Percentiles rank a stretch among this genome's conserved stretches.
phyloP scores from a whole-genome alignment of 169 alveolate genomes.

The Babesia ovata region DNA sequence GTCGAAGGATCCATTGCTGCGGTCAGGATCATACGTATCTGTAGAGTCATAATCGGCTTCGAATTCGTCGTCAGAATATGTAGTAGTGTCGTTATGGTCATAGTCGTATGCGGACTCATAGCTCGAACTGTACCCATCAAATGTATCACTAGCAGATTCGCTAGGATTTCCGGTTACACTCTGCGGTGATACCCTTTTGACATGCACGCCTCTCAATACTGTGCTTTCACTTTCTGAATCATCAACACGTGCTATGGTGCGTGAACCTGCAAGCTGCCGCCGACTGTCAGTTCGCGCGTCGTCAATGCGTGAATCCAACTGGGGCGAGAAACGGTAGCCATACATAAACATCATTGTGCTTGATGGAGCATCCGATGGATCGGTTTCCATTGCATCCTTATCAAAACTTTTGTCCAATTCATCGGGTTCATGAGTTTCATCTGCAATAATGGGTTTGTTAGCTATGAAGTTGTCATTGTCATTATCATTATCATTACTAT shows the following conservation, averaged over 20 bases:
- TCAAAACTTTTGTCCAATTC: neutral
- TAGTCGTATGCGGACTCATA: neutral
- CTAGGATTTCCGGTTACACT: neutral
- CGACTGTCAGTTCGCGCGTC: too few relatives aligned
- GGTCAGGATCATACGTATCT: neutral
- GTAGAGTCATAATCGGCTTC: neutral
- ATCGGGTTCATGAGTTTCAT: too few relatives aligned
- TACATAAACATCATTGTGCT: neutral
- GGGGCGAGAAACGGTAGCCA: conserved; percentile 13
- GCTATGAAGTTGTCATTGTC: too few relatives aligned
- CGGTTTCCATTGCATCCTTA: neutral
- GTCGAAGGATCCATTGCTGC: neutral
- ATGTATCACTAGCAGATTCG: too few relatives aligned
- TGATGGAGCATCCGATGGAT: neutral
- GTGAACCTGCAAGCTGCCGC: too few relatives aligned
- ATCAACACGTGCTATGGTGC: too few relatives aligned
- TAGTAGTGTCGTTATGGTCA: neutral
- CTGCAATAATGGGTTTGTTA: too few relatives aligned
- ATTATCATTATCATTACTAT: too few relatives aligned
- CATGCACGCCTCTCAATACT: neutral
- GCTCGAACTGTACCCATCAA: neutral
- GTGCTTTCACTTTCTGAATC: neutral
- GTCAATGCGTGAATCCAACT: neutral
- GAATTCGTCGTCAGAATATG: neutral
- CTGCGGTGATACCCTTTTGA: neutral